These are phyloP conservation scores for Chalaropsis thielavioides DNA, from an alignment of 2,329 filamentous ascomycete genomes.

Conservation along the genomic window DNA sequence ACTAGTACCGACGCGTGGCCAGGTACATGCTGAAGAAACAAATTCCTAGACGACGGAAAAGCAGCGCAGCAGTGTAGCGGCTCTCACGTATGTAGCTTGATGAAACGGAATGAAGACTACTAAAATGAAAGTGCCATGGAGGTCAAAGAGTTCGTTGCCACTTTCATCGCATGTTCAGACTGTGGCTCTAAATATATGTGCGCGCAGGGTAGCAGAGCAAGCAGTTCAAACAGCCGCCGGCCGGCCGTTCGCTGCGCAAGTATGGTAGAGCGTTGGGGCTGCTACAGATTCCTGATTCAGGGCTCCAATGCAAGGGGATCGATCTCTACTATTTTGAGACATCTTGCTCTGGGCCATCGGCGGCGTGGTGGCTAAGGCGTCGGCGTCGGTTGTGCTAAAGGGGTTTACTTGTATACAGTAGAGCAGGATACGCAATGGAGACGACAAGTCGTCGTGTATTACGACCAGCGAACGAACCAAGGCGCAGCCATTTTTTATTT, in stretches of 20 bases:
- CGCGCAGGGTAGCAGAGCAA: background rate
- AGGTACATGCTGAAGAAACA: too few relatives aligned
- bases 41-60: too few relatives aligned
- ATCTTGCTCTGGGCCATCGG: background rate
- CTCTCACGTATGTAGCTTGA: background rate
- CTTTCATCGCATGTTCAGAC: conserved; percentile 2
- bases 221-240: background rate
- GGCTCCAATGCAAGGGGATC: background rate
- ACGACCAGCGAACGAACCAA: background rate
- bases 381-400: background rate
- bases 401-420: too few relatives aligned
- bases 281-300: background rate
- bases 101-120: background rate
- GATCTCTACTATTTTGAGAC: background rate
- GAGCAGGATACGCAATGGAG: background rate
- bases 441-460: background rate
- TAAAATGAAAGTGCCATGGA: background rate
- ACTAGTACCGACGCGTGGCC: too few relatives aligned
- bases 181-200: background rate
- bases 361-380: conserved; percentile 1
- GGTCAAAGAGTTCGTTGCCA: background rate
- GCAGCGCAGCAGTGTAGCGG: background rate
- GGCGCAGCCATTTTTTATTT: background rate
- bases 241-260: background rate
- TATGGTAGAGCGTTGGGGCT: background rate